Evolutionary conservation across 331 rosid genomes (phyloP).

Genomic region (Phaseolus coccineus): DNA sequence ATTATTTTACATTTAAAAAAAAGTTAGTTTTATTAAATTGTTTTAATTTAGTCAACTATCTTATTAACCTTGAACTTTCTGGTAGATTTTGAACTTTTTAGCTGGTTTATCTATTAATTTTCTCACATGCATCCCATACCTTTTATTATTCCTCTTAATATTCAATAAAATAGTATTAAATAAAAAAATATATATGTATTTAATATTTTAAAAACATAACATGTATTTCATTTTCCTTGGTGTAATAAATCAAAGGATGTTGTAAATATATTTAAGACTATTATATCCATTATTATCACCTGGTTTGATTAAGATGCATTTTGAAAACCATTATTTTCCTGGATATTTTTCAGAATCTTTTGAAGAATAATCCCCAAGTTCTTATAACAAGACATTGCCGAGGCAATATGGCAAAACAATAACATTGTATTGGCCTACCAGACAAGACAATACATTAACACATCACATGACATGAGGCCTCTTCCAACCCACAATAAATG

Average conservation of each 20-base stretch:
- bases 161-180: neutral
- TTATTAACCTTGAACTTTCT: neutral
- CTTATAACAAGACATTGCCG: neutral
- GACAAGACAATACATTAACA: neutral
- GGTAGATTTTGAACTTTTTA: neutral
- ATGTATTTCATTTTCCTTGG: neutral
- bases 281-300: neutral
- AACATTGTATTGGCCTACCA: slow-evolving; percentile 6
- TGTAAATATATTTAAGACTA: neutral
- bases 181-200: neutral
- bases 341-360: neutral
- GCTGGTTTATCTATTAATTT: neutral
- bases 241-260: neutral
- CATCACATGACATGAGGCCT: slow-evolving; percentile 28
- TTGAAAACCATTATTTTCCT: neutral
- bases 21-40: too few species aligned
- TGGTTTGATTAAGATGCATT: neutral
- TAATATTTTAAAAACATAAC: neutral
- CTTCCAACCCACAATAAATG: neutral
- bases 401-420: neutral
- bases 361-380: neutral
- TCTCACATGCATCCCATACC: neutral
- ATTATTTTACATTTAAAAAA: too few species aligned
- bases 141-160: neutral
- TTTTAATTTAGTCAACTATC: neutral